Evolutionary conservation across 2,329 filamentous ascomycete genomes (phyloP), one percentile per base, ranked within the genome.

Genomic region (Paraconiothyrium sp.): DNA sequence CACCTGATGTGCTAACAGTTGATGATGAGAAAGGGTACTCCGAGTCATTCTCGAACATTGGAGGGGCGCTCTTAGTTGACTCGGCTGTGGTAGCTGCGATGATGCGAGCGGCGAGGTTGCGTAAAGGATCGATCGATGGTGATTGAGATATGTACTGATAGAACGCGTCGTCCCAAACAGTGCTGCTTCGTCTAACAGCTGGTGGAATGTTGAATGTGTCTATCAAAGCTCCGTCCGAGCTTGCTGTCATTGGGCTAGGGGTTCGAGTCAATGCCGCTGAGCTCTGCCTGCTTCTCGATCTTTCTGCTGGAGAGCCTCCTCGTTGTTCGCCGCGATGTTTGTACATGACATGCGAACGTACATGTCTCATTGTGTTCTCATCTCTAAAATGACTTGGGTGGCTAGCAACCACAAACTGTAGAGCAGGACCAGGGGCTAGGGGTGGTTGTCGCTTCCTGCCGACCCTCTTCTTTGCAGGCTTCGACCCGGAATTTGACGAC

Each of bases 271-370:
- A 24, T 35, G 44, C 49, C 13, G 37, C 43, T 5, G 63, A 61
- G 48, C 57, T 58, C 11, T 72, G 68, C 47, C 59, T 57, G 47
- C 66, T 70, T 30, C 59, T 66, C 16, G 63, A 52, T 32, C 54
- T 63, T 1, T 64, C 64, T 13, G 48, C 50, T 27, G 72, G 66
- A 20, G 73, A 72, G 30, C 47, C 52, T 49, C 52, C 64, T 49
- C 57, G 58, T 30, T 66, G 64, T 14, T 70, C 72, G 43, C 58
- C 62, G 24, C 73, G 70, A 62, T 78, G 74, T 32, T 74, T 74
- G 56, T 78, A 76, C 75, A 78, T 78, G 57, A 78, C 75, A 56
- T 78, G 75, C 14, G 75, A 78, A 6, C 75, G 72, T 47, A 78
- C 65, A 56, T 76, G 66, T 49, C 75, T 70, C 74, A 78, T 76